Base-by-base conservation (phyloP, 2,329 filamentous ascomycete genomes). In the Apiospora marii region DNA sequence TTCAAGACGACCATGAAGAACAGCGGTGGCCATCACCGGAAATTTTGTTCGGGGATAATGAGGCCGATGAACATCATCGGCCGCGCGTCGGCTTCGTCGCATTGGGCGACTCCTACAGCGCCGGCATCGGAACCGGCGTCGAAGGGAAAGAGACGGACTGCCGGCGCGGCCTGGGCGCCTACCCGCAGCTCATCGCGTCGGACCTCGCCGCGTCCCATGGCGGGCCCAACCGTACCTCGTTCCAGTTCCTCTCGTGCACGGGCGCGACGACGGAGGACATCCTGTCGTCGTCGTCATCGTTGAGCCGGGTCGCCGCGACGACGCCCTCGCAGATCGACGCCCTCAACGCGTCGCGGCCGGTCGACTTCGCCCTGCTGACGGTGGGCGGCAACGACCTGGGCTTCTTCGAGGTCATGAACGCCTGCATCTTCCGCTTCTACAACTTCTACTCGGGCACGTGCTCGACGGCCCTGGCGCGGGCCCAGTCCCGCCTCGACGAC, bases 361-460 rank as follows among this genome's bases (percentile, higher is more conserved):
- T 79, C 30, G 83, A 85, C 75, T 85, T 87, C 73, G 84, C 84
- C 3, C 81, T 86, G 0, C 79, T 87, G 7, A 86, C 84, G n/a
- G 80, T 87, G 44, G 85, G 85, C 67, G 85, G 85, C 22, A 87
- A 87, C 77, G 85, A 87, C 74, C 80, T 87, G 12, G 85, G 84
- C 74, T 87, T 87, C 79, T 87, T 86, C 74, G 82, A 84, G 49
- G 83, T 87, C 27, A 85, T 87, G 77, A 87, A 87, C 75, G 84
- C 84, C 34, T 87, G 86, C 75, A 83, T 87, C 22, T 87, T 87
- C 74, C 82, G 84, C 44, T 87, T 87, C 76, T 87, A 87, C 76
- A 83, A 83, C 75, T 84, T 85, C 77, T 85, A 85, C 78, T 85
- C 83, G 22, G 84, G 84, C 6, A 85, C 85, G 0, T 87, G 85